These are phyloP conservation scores for Sophora flavescens DNA, from an alignment of 306 rosid species.

Conservation along the genomic window DNA sequence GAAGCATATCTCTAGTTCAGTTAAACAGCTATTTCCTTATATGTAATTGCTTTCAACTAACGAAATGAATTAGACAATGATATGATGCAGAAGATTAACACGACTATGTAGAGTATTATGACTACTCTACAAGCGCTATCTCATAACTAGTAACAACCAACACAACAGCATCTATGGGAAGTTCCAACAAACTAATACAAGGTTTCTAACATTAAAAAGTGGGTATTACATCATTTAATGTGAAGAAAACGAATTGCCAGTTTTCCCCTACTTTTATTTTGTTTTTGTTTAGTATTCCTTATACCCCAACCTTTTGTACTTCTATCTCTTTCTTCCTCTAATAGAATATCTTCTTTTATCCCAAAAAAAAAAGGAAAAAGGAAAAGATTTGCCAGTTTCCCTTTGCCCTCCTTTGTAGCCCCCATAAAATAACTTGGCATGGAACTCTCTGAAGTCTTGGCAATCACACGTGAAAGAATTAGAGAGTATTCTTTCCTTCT, in stretches of 20 bases:
- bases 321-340: too few species aligned
- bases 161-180: conserved; percentile 4
- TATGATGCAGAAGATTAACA: conserved; percentile 6
- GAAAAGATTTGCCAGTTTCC: conserved; percentile 19
- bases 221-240: background rate
- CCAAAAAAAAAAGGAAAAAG: background rate
- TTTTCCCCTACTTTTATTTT: too few species aligned
- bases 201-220: background rate
- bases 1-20: background rate
- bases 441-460: conserved; percentile 4
- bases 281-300: too few species aligned
- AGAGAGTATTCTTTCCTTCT: background rate
- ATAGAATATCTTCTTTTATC: too few species aligned
- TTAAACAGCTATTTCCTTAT: background rate
- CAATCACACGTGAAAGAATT: background rate
- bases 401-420: background rate
- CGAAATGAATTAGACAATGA: conserved; percentile 14
- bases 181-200: conserved; percentile 21
- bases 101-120: background rate
- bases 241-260: background rate
- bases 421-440: conserved; percentile 9
- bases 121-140: background rate
- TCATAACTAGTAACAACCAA: background rate
- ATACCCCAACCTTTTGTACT: too few species aligned
- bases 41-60: background rate